Conservation (phyloP, 805 yeast genomes). For the Kodamaea restingae region DNA sequence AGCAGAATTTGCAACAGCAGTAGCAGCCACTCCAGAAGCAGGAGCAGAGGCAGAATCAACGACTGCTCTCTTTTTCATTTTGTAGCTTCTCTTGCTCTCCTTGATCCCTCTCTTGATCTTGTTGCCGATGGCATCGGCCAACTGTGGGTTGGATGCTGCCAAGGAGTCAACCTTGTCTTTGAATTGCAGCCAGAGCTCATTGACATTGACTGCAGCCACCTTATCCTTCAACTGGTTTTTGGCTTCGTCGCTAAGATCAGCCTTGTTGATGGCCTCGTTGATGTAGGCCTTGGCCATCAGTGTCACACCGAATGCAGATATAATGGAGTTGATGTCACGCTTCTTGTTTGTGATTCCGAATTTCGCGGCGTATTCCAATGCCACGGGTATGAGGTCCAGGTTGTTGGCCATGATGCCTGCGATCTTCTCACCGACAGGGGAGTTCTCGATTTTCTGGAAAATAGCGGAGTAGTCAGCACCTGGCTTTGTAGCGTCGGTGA, state of each 20-base stretch:
- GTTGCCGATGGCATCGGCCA: constrained; percentile 3
- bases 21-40: constrained; percentile 6
- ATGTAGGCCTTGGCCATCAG: constrained; percentile 7
- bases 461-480: constrained; percentile 2
- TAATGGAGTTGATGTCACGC: constrained; percentile 5
- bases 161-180: constrained; percentile 8
- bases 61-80: constrained; percentile 9
- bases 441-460: constrained; percentile 11
- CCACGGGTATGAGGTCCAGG: constrained; percentile 10
- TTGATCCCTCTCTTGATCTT: constrained; percentile 10
- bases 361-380: constrained; percentile 16
- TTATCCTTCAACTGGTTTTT: constrained; percentile 9
- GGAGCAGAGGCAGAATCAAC: constrained; percentile 1
- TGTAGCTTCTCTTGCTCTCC: constrained; percentile 13
- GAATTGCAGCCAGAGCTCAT: constrained; percentile 2
- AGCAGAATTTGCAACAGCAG: constrained; percentile 5
- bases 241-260: constrained; percentile 12
- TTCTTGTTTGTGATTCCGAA: constrained; percentile 9
- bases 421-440: constrained; percentile 15
- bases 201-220: constrained; percentile 15
- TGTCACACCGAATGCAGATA: constrained; percentile 11
- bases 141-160: constrained; percentile 8
- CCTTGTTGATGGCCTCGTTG: constrained; percentile 7
- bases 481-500: neutral
- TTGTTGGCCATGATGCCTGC: constrained; percentile 14